Percentiles rank a stretch among this genome's conserved stretches.
Evolutionary conservation across 805 yeast genomes (phyloP).

Genomic region (Cyberlindnera mrakii): DNA sequence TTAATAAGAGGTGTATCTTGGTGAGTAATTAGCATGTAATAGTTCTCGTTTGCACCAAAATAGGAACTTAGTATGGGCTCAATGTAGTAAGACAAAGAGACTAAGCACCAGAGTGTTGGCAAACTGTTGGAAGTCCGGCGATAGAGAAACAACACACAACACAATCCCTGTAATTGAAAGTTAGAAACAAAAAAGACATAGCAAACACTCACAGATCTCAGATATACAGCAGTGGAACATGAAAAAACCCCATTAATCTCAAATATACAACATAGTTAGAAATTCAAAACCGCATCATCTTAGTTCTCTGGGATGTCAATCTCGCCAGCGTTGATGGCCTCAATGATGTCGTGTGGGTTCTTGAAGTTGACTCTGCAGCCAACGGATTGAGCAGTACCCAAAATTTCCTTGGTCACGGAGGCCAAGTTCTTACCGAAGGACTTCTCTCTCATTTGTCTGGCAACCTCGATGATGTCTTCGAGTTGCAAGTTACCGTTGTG

Average conservation of each 20-base stretch:
- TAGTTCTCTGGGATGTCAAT: constrained; percentile 85
- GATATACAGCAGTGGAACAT: constrained; percentile 1
- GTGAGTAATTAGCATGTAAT: constrained; percentile 63
- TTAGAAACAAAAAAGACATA: background rate
- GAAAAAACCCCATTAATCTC: constrained; percentile 16
- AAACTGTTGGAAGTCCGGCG: constrained; percentile 42
- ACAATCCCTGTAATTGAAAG: constrained; percentile 1
- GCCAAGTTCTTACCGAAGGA: constrained; percentile 97
- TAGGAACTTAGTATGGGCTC: constrained; percentile 68
- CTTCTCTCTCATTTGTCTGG: constrained; percentile 96
- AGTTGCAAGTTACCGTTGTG: constrained; percentile 98
- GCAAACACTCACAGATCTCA: background rate
- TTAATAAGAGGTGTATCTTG: constrained; percentile 33
- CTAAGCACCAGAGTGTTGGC: constrained; percentile 92
- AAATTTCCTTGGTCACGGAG: constrained; percentile 96
- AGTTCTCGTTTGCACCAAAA: constrained; percentile 84
- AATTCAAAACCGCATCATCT: constrained; percentile 19
- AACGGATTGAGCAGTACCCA: constrained; percentile 99
- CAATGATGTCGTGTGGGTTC: constrained; percentile 99
- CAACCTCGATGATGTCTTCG: constrained; percentile 94
- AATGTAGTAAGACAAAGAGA: constrained; percentile 16
- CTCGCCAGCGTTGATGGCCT: constrained; percentile 97
- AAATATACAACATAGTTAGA: constrained; percentile 20
- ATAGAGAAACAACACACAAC: background rate
- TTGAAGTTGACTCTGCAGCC: constrained; percentile 99